Evolutionary conservation across 2,329 filamentous ascomycete species (phyloP).

Genomic region (Exophiala aquamarina): DNA sequence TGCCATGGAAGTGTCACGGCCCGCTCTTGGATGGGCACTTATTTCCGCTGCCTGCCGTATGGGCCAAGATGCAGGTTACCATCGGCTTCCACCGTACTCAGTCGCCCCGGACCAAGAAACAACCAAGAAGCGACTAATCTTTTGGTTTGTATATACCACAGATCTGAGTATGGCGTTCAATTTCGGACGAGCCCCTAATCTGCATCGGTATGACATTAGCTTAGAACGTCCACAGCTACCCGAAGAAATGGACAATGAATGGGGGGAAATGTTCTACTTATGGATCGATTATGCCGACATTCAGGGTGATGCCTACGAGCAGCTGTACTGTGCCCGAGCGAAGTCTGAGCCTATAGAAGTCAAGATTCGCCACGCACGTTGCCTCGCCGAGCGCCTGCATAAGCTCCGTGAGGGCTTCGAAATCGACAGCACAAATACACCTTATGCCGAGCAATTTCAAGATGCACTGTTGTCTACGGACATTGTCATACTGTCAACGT

Average conservation of each 20-base stretch:
- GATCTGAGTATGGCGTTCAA: conserved; percentile 61
- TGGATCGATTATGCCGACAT: conserved; percentile 60
- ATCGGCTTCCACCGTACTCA: conserved; percentile 42
- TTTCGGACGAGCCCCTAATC: conserved; percentile 57
- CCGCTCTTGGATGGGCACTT: conserved; percentile 65
- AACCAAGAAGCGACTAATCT: conserved; percentile 39
- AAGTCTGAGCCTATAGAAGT: conserved; percentile 43
- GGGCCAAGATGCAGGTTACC: conserved; percentile 63
- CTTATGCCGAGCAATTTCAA: conserved; percentile 3
- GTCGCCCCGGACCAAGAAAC: conserved; percentile 27
- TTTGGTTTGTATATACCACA: conserved; percentile 61
- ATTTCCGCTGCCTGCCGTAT: conserved; percentile 59
- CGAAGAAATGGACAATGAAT: conserved; percentile 40
- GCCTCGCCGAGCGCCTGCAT: conserved; percentile 31
- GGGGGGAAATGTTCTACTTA: conserved; percentile 49
- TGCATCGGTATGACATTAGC: conserved; percentile 62
- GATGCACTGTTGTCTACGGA: conserved; percentile 40
- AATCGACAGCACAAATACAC: conserved; percentile 3
- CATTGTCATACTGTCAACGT: conserved; percentile 48
- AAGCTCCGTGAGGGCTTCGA: conserved; percentile 2
- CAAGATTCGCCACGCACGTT: conserved; percentile 40
- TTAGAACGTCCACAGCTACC: conserved; percentile 38
- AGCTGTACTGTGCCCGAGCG: conserved; percentile 49
- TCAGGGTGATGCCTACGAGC: conserved; percentile 60
- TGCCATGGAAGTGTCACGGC: conserved; percentile 61